phyloP scores from a whole-genome alignment of 805 yeast genomes.

The Yamadazyma paraphyllophila region DNA sequence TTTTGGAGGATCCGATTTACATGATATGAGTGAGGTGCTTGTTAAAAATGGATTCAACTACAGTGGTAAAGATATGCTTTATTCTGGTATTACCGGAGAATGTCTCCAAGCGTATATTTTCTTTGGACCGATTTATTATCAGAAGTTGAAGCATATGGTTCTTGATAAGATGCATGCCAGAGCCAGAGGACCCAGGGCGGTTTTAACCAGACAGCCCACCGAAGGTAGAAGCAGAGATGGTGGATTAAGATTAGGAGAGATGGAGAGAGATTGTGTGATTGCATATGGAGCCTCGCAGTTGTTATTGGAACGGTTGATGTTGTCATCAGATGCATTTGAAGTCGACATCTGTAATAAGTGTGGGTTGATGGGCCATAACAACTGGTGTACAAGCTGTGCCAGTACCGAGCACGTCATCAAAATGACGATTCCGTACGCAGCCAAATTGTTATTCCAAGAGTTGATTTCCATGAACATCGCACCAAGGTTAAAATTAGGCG shows the following conservation, averaged over 20 bases:
- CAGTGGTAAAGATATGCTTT: slow-evolving; percentile 96
- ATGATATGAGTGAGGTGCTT: slow-evolving; percentile 88
- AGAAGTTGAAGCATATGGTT: slow-evolving; percentile 98
- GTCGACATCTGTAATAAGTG: slow-evolving; percentile 92
- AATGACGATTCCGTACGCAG: slow-evolving; percentile 99
- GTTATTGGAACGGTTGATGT: slow-evolving; percentile 89
- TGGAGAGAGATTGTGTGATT: slow-evolving; percentile 99
- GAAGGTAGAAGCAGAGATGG: slow-evolving; percentile 99
- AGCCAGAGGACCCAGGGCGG: slow-evolving; percentile 99
- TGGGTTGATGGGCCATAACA: slow-evolving; percentile 96
- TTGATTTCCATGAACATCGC: slow-evolving; percentile 98
- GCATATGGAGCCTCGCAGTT: slow-evolving; percentile 98
- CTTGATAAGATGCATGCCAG: slow-evolving; percentile 99
- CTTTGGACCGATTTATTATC: slow-evolving; percentile 98
- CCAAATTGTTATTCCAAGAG: slow-evolving; percentile 95
- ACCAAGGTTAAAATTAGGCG: slow-evolving; percentile 86
- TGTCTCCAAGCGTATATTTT: slow-evolving; percentile 95
- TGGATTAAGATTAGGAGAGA: slow-evolving; percentile 97
- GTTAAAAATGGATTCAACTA: slow-evolving; percentile 91
- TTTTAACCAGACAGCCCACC: slow-evolving; percentile 95
- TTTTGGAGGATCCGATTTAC: slow-evolving; percentile 95
- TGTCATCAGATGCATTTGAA: slow-evolving; percentile 96
- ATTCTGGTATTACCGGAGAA: slow-evolving; percentile 97
- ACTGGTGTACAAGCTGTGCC: slow-evolving; percentile 97
- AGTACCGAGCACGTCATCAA: slow-evolving; percentile 80